Evolutionary conservation across 164 flowering plant genomes (phyloP).

Genomic region (Cinnamomum micranthum): DNA sequence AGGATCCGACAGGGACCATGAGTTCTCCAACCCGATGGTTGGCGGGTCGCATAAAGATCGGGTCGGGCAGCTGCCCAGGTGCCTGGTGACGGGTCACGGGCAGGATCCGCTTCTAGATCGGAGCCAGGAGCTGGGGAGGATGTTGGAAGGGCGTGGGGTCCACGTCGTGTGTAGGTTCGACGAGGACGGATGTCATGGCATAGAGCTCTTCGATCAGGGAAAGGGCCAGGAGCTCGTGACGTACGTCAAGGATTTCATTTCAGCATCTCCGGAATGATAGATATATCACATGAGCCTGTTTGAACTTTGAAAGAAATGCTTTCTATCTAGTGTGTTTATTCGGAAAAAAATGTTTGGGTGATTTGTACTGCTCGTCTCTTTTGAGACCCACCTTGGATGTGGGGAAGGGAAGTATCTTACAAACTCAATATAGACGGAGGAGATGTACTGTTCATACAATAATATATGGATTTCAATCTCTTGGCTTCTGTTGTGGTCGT

Average conservation of each 20-base stretch:
- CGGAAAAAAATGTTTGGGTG: too few relatives aligned
- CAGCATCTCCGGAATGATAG: neutral
- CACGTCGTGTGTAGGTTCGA: slow-evolving; percentile 31
- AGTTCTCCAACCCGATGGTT: slow-evolving; percentile 27
- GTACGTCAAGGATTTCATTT: slow-evolving; percentile 26
- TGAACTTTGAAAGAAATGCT: too few relatives aligned
- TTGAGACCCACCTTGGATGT: too few relatives aligned
- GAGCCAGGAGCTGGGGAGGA: slow-evolving; percentile 27
- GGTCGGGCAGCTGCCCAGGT: slow-evolving; percentile 37
- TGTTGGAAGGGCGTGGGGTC: slow-evolving; percentile 33
- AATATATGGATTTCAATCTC: too few relatives aligned
- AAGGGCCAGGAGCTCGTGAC: slow-evolving; percentile 13
- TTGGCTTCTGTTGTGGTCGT: too few relatives aligned
- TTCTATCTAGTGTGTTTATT: too few relatives aligned
- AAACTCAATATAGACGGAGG: too few relatives aligned
- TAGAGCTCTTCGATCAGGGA: slow-evolving; percentile 24
- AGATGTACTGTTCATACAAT: too few relatives aligned
- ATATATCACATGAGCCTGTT: too few relatives aligned
- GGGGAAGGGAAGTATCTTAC: too few relatives aligned
- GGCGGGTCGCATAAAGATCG: slow-evolving; percentile 8
- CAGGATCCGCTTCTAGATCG: slow-evolving; percentile 31
- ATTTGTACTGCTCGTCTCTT: neutral
- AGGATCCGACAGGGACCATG: slow-evolving; percentile 38
- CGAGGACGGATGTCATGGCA: slow-evolving; percentile 27
- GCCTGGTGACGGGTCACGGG: slow-evolving; percentile 24